Conservation (phyloP, 2,329 filamentous ascomycete genomes). For the Epichloe elymi region DNA sequence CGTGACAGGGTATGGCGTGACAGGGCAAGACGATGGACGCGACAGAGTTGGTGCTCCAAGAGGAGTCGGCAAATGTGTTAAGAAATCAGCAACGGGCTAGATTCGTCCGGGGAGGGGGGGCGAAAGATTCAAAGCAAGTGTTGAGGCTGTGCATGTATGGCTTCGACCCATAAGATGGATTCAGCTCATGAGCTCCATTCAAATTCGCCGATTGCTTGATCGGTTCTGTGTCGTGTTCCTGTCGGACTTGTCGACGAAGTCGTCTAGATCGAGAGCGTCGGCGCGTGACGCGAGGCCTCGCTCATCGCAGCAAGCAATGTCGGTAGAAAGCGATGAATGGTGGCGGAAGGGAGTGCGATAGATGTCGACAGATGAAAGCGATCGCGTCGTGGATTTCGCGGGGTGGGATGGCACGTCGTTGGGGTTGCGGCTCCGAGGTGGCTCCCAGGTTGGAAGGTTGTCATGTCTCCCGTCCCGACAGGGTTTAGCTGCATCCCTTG, state of each 20-base stretch:
- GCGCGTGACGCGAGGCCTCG: background rate
- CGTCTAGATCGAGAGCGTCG: background rate
- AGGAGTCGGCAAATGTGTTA: background rate
- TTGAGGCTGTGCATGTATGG: background rate
- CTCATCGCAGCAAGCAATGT: background rate
- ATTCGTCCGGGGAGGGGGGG: background rate
- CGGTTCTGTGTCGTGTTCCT: background rate
- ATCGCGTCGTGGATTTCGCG: background rate
- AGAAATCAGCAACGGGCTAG: background rate
- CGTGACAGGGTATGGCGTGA: background rate
- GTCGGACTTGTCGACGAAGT: background rate
- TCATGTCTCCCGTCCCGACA: conserved; percentile 3
- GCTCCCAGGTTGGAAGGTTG: conserved; percentile 1
- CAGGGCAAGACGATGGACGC: background rate
- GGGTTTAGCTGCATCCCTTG: conserved; percentile 6
- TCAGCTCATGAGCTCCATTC: background rate
- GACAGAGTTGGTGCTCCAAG: background rate
- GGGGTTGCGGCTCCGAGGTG: conserved; percentile 4
- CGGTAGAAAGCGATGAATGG: background rate
- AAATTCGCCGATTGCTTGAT: background rate
- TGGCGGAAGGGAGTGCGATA: background rate
- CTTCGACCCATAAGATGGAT: too few relatives aligned
- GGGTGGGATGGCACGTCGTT: conserved; percentile 4
- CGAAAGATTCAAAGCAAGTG: background rate
- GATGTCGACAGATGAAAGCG: background rate